These are phyloP conservation scores for Gracilaria vermiculophylla DNA, from an alignment of 23 red algal species.

Conservation along the genomic window DNA sequence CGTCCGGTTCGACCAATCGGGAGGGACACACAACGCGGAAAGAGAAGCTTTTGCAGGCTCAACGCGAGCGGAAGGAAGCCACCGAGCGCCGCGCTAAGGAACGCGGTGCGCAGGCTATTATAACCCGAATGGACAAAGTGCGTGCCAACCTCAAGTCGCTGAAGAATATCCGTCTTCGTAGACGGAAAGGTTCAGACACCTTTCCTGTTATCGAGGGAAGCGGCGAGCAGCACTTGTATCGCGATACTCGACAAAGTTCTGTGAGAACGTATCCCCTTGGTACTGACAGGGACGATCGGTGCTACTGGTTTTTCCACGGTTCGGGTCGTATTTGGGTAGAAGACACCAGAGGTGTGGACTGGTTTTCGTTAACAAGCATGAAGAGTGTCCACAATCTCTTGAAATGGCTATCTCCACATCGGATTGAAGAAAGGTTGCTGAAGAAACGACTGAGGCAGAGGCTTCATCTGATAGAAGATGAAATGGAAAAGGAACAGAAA, in stretches of 20 bases:
- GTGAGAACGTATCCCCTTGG: constrained; percentile 48
- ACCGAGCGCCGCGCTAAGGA: constrained; percentile 23
- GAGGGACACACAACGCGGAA: constrained; percentile 8
- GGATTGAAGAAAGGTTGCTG: constrained; percentile 24
- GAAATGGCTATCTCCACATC: constrained; percentile 50
- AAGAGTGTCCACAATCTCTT: constrained; percentile 7
- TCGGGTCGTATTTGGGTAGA: constrained; percentile 66
- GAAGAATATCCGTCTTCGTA: constrained; percentile 36
- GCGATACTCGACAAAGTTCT: background rate
- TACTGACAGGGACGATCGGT: constrained; percentile 29
- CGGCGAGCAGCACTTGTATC: background rate
- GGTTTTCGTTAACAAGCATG: constrained; percentile 34
- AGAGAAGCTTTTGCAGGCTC: constrained; percentile 6
- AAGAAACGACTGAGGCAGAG: constrained; percentile 21
- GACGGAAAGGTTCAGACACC: background rate
- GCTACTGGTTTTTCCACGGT: constrained; percentile 65
- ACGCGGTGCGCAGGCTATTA: constrained; percentile 38
- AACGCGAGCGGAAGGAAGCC: constrained; percentile 16
- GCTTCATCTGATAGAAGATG: background rate
- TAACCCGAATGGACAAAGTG: constrained; percentile 23
- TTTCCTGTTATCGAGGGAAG: background rate
- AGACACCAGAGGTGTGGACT: constrained; percentile 31
- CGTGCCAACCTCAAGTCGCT: constrained; percentile 25
- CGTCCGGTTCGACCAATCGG: background rate
- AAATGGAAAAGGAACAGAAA: constrained; percentile 17